Evolutionary conservation across 169 alveolate genomes (phyloP).

Genomic region (Babesia bigemina): DNA sequence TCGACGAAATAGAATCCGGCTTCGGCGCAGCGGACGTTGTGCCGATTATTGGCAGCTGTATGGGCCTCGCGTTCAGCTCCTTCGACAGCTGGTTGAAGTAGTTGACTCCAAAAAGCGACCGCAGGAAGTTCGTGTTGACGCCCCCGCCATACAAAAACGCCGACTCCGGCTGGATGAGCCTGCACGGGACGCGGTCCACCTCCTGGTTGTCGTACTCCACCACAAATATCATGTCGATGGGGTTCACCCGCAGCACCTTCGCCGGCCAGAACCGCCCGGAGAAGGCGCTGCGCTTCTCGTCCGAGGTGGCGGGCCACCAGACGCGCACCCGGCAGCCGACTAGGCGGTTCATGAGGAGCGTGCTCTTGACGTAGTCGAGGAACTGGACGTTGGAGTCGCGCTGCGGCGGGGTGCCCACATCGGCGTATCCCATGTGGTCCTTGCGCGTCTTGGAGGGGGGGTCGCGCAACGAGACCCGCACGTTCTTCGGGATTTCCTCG

Average conservation of each 20-base stretch:
- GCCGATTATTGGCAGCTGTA: background rate
- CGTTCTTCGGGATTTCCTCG: slow-evolving; percentile 52
- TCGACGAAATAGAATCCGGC: background rate
- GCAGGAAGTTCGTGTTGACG: slow-evolving; percentile 3
- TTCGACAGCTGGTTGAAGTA: slow-evolving; percentile 7
- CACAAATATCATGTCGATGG: slow-evolving; percentile 66
- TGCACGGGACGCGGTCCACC: slow-evolving; percentile 63
- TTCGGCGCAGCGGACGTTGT: background rate
- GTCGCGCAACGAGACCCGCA: slow-evolving; percentile 22
- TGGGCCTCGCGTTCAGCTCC: slow-evolving; percentile 20
- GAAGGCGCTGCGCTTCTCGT: slow-evolving; percentile 58
- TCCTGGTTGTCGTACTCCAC: slow-evolving; percentile 68
- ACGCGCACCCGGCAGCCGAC: slow-evolving; percentile 56
- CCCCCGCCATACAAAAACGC: slow-evolving; percentile 65
- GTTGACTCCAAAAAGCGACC: slow-evolving; percentile 9
- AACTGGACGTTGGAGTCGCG: slow-evolving; percentile 31
- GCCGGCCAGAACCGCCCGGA: slow-evolving; percentile 77
- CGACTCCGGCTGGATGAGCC: slow-evolving; percentile 45
- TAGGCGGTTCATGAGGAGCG: slow-evolving; percentile 40
- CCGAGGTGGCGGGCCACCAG: slow-evolving; percentile 71
- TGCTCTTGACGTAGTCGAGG: slow-evolving; percentile 42
- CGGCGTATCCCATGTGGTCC: slow-evolving; percentile 44
- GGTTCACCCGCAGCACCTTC: slow-evolving; percentile 65
- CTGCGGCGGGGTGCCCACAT: slow-evolving; percentile 8
- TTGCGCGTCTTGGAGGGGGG: slow-evolving; percentile 39